Evolutionary conservation across 345 rosid species (phyloP).

Genomic region (Chamaenerion angustifolium): DNA sequence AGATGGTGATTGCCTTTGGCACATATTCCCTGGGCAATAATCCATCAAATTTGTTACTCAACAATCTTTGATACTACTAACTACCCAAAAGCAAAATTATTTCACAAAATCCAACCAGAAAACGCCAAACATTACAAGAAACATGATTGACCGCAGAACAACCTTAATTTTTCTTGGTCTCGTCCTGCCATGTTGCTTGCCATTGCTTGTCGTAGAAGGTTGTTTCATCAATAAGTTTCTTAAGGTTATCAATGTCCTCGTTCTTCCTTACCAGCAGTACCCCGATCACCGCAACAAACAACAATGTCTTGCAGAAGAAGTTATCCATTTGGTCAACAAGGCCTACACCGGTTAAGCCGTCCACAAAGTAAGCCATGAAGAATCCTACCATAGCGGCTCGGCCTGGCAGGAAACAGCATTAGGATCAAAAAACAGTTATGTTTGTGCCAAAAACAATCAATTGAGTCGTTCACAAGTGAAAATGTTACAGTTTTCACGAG

Average conservation of each 20-base stretch:
- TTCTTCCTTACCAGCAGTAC: conserved; percentile 73
- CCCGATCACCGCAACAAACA: conserved; percentile 74
- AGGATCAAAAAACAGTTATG: neutral
- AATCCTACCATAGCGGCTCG: conserved; percentile 97
- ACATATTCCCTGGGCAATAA: too few species aligned
- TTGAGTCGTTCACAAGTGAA: too few species aligned
- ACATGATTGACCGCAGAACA: too few species aligned
- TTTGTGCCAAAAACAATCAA: too few species aligned
- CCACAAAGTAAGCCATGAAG: conserved; percentile 97
- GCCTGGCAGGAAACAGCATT: conserved; percentile 22
- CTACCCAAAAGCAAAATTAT: too few species aligned
- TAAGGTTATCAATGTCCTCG: conserved; percentile 62
- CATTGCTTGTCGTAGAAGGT: conserved; percentile 90
- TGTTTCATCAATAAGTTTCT: conserved; percentile 67
- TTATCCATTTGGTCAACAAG: conserved; percentile 95
- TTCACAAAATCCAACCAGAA: too few species aligned
- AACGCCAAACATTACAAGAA: too few species aligned
- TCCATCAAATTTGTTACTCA: too few species aligned
- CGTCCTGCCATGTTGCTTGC: conserved; percentile 91
- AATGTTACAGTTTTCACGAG: too few species aligned
- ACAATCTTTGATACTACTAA: too few species aligned
- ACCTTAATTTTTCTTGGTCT: conserved; percentile 8
- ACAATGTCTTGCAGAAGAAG: conserved; percentile 84
- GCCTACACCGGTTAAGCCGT: conserved; percentile 88
- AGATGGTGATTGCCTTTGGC: too few species aligned